Evolutionary conservation across 495 filamentous ascomycete species (phyloP), one percentile per base, ranked within the genome.

Genomic region (Apodospora peruviana): DNA sequence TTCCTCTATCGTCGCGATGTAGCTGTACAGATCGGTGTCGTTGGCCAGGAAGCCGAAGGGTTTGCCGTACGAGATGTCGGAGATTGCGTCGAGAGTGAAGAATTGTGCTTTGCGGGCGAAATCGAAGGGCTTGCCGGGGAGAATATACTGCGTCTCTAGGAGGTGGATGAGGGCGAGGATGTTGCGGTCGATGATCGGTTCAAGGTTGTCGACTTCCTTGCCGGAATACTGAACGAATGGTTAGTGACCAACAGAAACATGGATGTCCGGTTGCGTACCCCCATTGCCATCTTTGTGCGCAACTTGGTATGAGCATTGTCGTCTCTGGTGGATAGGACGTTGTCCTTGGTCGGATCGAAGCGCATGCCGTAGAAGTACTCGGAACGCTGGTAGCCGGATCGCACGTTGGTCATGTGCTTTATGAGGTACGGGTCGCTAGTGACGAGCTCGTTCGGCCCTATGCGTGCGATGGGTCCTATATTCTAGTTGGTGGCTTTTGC

Each of bases 71-170:
- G 76, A 79, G 23, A 86, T 63, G 47, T 84, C 74, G n/a, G 73
- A 75, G 51, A 87, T 84, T 8, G 81, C 74, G 53, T 87, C 84
- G 54, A 84, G 77, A 9, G 79, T 82, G 57, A 81, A 76, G 45
- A 55, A 65, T 38, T 58, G 49, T 51, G 73, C 69, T 75, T 76
- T 82, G 58, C 67, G 73, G 59, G 56, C 58, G 36, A 58, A 55
- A 14, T 82, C 79, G 65, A 82, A 76, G 14, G 65, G 65, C 52
- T 22, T 23, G 34, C 76, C 66, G 41, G 67, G 74, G 42, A 65
- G 64, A 42, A 80, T 68, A 50, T 73, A 78, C 49, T 79, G 61
- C 2, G 38, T 75, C 64, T 77, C 53, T 18, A 62, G 43, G 14
- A 53, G 2, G 44, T 46, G 68, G 64, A 40, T 65, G 63, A 51